Percentiles rank a stretch among this genome's conserved stretches.
Conservation (phyloP, 208 protist genomes). For the Novymonas esmeraldas region DNA sequence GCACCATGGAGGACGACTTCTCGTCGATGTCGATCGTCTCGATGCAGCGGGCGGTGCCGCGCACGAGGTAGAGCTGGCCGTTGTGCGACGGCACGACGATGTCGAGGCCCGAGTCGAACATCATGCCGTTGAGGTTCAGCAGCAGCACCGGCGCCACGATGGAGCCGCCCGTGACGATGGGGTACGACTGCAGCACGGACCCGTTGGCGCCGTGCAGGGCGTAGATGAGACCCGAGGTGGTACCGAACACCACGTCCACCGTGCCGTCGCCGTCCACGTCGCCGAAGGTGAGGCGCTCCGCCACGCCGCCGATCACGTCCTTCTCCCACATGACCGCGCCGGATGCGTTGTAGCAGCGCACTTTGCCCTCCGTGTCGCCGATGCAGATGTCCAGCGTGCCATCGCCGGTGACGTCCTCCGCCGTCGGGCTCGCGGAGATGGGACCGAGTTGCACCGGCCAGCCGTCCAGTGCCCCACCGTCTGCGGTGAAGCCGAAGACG, state of each 20-base stretch:
- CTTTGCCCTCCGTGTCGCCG: slow-evolving; percentile 79
- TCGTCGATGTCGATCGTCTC: slow-evolving; percentile 93
- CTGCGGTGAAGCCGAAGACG: slow-evolving; percentile 66
- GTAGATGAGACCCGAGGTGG: slow-evolving; percentile 81
- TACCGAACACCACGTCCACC: slow-evolving; percentile 89
- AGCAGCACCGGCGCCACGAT: slow-evolving; percentile 74
- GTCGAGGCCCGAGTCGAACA: slow-evolving; percentile 46
- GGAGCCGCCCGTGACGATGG: slow-evolving; percentile 74
- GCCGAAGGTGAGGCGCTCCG: slow-evolving; percentile 77
- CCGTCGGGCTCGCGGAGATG: slow-evolving; percentile 64
- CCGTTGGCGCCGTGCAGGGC: slow-evolving; percentile 78
- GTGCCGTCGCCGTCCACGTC: slow-evolving; percentile 91
- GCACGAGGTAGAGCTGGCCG: slow-evolving; percentile 89
- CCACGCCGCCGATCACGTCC: slow-evolving; percentile 60
- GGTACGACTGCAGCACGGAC: slow-evolving; percentile 58
- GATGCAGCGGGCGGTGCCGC: slow-evolving; percentile 75
- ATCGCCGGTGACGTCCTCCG: slow-evolving; percentile 87
- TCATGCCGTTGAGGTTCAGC: slow-evolving; percentile 54
- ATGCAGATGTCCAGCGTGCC: slow-evolving; percentile 89
- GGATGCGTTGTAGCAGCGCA: slow-evolving; percentile 79
- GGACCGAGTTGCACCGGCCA: slow-evolving; percentile 79
- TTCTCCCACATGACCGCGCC: slow-evolving; percentile 79
- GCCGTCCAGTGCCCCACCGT: slow-evolving; percentile 48
- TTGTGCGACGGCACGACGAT: slow-evolving; percentile 88
- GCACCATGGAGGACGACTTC: slow-evolving; percentile 84